These are phyloP conservation scores for Taphrina populina DNA, from an alignment of 1,139 yeast genomes.

Conservation along the genomic window DNA sequence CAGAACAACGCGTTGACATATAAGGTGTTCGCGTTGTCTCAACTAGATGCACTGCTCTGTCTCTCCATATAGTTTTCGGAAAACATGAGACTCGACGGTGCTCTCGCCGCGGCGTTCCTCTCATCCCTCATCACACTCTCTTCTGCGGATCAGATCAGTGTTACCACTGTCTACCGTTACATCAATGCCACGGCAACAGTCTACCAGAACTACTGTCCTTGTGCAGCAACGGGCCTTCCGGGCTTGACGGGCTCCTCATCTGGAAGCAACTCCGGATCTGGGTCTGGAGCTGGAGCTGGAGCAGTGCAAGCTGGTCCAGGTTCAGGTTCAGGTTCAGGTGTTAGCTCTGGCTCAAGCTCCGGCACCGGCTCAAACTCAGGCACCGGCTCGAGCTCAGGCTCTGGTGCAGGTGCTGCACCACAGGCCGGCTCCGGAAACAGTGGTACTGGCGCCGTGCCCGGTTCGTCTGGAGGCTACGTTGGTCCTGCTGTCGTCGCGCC, in stretches of 20 bases:
- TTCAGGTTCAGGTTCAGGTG: background rate
- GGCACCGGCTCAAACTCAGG: no score
- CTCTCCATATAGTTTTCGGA: no score
- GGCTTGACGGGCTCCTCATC: slow-evolving; percentile 4
- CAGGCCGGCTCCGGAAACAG: no score
- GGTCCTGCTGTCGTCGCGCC: slow-evolving; percentile 2
- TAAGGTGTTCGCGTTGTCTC: no score
- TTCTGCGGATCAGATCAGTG: slow-evolving; percentile 11
- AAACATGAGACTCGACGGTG: no score
- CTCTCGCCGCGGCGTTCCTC: slow-evolving; percentile 20
- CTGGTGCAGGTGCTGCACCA: slow-evolving; percentile 1
- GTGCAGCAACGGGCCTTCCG: background rate
- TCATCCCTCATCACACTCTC: slow-evolving; percentile 12
- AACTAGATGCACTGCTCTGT: no score
- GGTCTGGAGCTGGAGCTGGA: slow-evolving; percentile 1
- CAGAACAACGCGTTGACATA: no score
- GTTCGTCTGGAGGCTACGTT: background rate
- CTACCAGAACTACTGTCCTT: slow-evolving; percentile 28
- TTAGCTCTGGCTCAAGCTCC: background rate
- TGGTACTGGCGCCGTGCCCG: background rate
- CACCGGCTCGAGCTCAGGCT: slow-evolving; percentile 1
- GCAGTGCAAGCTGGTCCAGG: no score
- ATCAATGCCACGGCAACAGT: slow-evolving; percentile 29
- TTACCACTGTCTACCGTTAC: slow-evolving; percentile 23
- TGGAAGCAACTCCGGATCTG: slow-evolving; percentile 2